These are phyloP conservation scores for Termitomyces titanicus DNA, from an alignment of 768 basidiomycete species.

Conservation along the genomic window DNA sequence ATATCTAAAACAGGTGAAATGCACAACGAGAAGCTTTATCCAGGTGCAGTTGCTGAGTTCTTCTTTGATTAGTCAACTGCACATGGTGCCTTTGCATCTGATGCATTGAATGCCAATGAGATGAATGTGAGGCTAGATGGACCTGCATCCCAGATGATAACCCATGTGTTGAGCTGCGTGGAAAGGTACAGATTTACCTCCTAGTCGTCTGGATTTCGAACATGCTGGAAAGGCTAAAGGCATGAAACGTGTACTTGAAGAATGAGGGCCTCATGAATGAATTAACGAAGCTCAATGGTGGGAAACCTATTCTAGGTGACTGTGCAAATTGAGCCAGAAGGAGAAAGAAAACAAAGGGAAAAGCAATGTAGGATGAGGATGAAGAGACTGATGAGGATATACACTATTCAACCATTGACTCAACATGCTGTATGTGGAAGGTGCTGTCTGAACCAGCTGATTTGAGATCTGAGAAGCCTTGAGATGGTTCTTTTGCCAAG, in stretches of 20 bases:
- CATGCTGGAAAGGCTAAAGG: conserved; percentile 4
- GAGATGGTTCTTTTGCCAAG: no score
- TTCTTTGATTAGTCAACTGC: conserved; percentile 17
- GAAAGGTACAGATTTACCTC: neutral
- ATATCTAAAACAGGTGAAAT: neutral
- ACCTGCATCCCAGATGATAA: conserved; percentile 1
- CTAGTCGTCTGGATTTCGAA: conserved; percentile 2
- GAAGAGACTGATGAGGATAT: neutral
- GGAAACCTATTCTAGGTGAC: conserved; percentile 5
- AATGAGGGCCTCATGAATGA: conserved; percentile 4
- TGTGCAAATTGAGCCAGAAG: conserved; percentile 6
- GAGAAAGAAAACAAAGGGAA: neutral
- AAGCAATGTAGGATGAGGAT: neutral
- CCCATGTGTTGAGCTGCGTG: neutral
- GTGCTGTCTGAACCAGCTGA: neutral
- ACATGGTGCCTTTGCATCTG: conserved; percentile 12
- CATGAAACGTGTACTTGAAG: conserved; percentile 6
- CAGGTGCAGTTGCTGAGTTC: conserved; percentile 9
- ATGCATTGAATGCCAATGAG: conserved; percentile 15
- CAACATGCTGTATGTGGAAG: neutral
- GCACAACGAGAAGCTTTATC: conserved; percentile 6
- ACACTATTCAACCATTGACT: neutral
- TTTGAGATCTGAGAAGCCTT: neutral
- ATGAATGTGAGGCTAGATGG: conserved; percentile 16
- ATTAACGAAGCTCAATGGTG: neutral